Evolutionary conservation across 306 rosid species (phyloP).

Genomic region (Quercus gilva): DNA sequence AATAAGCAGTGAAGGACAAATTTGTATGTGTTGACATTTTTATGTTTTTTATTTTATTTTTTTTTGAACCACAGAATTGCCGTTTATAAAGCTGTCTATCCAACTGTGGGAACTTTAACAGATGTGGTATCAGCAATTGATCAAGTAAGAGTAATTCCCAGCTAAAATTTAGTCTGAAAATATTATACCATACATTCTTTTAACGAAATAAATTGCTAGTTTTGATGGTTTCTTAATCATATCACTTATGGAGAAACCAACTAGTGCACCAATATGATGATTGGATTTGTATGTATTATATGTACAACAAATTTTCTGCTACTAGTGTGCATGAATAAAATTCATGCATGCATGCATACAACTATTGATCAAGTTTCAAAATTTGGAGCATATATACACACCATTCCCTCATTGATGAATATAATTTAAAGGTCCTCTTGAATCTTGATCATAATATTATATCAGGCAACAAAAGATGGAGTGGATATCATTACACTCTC

Average conservation of each 20-base stretch:
- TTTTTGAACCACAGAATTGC: constrained; percentile 59
- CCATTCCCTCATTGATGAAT: background rate
- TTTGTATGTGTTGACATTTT: background rate
- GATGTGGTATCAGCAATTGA: constrained; percentile 85
- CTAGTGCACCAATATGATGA: no score
- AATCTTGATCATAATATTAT: background rate
- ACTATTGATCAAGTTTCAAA: background rate
- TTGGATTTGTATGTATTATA: no score
- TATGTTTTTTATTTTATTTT: background rate
- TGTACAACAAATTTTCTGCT: no score
- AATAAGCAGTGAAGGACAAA: background rate
- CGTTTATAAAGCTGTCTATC: constrained; percentile 79
- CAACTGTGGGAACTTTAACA: constrained; percentile 56
- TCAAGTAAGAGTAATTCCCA: constrained; percentile 39
- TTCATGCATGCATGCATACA: no score
- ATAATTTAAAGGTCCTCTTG: background rate
- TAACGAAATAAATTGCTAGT: background rate
- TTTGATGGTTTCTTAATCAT: no score
- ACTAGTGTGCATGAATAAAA: no score
- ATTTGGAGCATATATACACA: background rate
- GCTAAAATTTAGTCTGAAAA: background rate
- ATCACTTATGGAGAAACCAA: no score
- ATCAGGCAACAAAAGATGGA: constrained; percentile 70
- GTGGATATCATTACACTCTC: constrained; percentile 75
- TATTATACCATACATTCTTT: background rate